Evolutionary conservation across 768 basidiomycete species (phyloP).

Genomic region (Auricularia cornea): DNA sequence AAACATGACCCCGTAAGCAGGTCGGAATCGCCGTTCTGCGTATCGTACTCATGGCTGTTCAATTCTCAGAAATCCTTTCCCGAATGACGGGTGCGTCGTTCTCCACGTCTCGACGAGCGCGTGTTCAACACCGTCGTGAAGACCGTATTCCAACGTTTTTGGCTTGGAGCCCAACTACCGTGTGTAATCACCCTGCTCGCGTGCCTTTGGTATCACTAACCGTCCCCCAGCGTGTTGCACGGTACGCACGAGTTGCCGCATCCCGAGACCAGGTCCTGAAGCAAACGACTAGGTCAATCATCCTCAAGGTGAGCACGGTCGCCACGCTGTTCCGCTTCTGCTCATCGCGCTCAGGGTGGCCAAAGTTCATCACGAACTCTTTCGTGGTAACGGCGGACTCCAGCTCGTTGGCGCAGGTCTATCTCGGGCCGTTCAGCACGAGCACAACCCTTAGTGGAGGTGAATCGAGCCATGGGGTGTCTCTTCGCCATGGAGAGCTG

Average conservation of each 20-base stretch:
- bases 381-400: constrained; percentile 41
- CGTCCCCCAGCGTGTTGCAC: constrained; percentile 16
- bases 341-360: constrained; percentile 24
- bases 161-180: constrained; percentile 23
- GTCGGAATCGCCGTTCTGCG: neutral
- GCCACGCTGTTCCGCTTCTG: neutral
- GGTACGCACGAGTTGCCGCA: neutral
- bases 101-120: neutral
- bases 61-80: constrained; percentile 42
- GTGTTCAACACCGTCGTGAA: constrained; percentile 9
- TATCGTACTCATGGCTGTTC: neutral
- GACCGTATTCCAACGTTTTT: constrained; percentile 42
- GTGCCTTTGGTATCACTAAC: neutral
- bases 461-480: constrained; percentile 5
- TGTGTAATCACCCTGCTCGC: neutral
- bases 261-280: no score
- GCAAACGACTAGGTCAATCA: constrained; percentile 35
- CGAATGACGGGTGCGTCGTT: constrained; percentile 36
- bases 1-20: constrained; percentile 42
- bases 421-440: constrained; percentile 40
- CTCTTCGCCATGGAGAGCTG: neutral
- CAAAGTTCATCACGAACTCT: constrained; percentile 45
- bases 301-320: constrained; percentile 28
- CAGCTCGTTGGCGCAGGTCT: constrained; percentile 38
- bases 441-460: constrained; percentile 32